Evolutionary conservation across 2,329 filamentous ascomycete genomes (phyloP).

Genomic region (Cladosporium sp.): DNA sequence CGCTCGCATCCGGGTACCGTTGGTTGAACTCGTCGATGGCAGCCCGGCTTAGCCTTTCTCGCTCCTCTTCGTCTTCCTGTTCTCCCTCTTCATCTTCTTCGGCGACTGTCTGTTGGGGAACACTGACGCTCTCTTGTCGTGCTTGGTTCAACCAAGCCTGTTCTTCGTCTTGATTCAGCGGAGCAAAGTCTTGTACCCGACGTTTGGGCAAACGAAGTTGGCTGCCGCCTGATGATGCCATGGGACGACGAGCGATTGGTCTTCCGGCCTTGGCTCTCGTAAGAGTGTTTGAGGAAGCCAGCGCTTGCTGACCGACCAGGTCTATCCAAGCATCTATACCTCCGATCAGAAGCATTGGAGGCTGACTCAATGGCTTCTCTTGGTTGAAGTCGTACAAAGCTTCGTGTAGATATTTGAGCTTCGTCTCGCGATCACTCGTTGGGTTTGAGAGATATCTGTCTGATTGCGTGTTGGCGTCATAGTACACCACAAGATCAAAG

Average conservation of each 20-base stretch:
- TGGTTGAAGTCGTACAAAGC: conserved; percentile 82
- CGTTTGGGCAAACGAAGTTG: conserved; percentile 54
- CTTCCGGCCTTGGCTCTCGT: conserved; percentile 45
- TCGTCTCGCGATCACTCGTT: conserved; percentile 37
- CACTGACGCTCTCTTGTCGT: conserved; percentile 58
- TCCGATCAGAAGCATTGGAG: conserved; percentile 74
- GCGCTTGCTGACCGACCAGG: conserved; percentile 67
- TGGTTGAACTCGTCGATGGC: conserved; percentile 76
- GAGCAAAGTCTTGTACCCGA: conserved; percentile 58
- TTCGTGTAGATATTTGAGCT: conserved; percentile 69
- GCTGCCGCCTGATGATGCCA: conserved; percentile 44
- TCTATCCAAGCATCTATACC: conserved; percentile 85
- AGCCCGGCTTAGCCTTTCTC: conserved; percentile 9
- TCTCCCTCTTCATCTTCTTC: conserved; percentile 44
- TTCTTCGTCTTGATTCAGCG: conserved; percentile 76
- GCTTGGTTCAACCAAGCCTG: conserved; percentile 75
- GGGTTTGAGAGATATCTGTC: conserved; percentile 52
- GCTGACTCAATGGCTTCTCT: conserved; percentile 66
- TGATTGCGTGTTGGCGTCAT: conserved; percentile 67
- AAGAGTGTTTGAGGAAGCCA: conserved; percentile 55
- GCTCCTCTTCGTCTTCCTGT: conserved; percentile 31
- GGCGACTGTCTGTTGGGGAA: conserved; percentile 30
- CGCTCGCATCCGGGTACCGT: conserved; percentile 68
- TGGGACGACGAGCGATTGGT: conserved; percentile 50
- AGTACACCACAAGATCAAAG: conserved; percentile 86